Evolutionary conservation across 2,329 filamentous ascomycete species (phyloP), one percentile per base, ranked within the genome.

Genomic region (Thielaviopsis populi): DNA sequence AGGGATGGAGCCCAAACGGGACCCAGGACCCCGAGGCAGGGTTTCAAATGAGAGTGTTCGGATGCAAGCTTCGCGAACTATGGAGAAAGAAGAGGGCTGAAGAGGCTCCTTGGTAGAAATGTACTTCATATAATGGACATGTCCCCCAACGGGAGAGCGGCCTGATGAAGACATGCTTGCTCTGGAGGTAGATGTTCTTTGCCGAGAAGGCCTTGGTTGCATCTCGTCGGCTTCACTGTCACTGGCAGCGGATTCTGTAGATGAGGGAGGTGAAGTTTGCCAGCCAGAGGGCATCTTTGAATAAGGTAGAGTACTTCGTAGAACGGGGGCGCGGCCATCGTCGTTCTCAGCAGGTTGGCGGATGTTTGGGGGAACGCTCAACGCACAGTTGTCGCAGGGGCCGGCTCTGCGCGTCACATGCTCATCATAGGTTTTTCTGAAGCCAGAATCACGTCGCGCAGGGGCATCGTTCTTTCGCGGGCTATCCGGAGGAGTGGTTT

Each of bases 61-160:
- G 56, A 87, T 74, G 68, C 84, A 87, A 0, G 83, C 85, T 59
- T 83, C 82, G 59, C 84, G 82, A 61, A 87, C 78, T 48, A 84
- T 80, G n/a, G 83, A 83, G 73, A 85, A 87, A 7, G 83, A 85
- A n/a, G 77, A 75, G 15, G 83, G 77, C 1, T 80, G 75, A 3
- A 83, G 75, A 2, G 84, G 83, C 67, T 86, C 84, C 70, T 86
- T 83, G 3, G 83, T 85, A 1, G 84, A 87, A 3, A 83, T 86
- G 70, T 86, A 87, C 70, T 86, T 82, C 60, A 87, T 75, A 68
- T 81, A 86, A 70, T 87, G 84, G 4, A 80, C 80, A 68, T 87
- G 84, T 50, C 78, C 78, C 4, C 60, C 48, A n/a, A 48, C 46
- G 5, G 64, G 56, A 40, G 76, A 73, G 40, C 75, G 69, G 15